Percentiles rank a stretch among this genome's conserved stretches.
phyloP scores from a whole-genome alignment of 2,329 filamentous ascomycete species.

The Hortaea sp. region DNA sequence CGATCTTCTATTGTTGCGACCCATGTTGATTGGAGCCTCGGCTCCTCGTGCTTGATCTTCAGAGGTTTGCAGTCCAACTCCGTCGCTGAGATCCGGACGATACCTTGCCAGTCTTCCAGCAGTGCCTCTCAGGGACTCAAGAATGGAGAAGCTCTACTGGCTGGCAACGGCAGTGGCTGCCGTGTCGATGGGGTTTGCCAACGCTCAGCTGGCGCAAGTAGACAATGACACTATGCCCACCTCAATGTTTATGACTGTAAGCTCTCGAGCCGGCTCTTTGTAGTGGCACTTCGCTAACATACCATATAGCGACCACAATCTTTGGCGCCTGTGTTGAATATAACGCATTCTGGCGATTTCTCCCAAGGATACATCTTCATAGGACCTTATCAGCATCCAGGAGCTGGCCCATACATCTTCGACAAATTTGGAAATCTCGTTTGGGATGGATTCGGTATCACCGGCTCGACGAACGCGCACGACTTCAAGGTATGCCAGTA shows the following conservation, averaged over 20 bases:
- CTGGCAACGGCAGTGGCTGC: not conserved
- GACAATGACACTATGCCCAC: constrained; percentile 1
- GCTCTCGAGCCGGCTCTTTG: not conserved
- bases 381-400: constrained; percentile 11
- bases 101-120: too few species aligned
- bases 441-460: constrained; percentile 29
- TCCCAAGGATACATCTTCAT: constrained; percentile 16
- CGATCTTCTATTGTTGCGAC: too few species aligned
- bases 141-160: too few species aligned
- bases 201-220: not conserved
- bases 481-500: constrained; percentile 37
- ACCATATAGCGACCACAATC: constrained; percentile 16
- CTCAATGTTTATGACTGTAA: not conserved
- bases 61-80: too few species aligned
- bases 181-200: not conserved
- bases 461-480: constrained; percentile 30
- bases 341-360: constrained; percentile 10
- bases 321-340: constrained; percentile 13
- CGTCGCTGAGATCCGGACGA: too few species aligned
- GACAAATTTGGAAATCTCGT: constrained; percentile 19
- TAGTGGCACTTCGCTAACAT: not conserved
- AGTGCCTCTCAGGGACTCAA: too few species aligned
- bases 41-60: too few species aligned
- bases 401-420: constrained; percentile 11
- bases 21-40: too few species aligned